phyloP scores from a whole-genome alignment of 1,284 basidiomycete species.

The Melampsora americana region DNA sequence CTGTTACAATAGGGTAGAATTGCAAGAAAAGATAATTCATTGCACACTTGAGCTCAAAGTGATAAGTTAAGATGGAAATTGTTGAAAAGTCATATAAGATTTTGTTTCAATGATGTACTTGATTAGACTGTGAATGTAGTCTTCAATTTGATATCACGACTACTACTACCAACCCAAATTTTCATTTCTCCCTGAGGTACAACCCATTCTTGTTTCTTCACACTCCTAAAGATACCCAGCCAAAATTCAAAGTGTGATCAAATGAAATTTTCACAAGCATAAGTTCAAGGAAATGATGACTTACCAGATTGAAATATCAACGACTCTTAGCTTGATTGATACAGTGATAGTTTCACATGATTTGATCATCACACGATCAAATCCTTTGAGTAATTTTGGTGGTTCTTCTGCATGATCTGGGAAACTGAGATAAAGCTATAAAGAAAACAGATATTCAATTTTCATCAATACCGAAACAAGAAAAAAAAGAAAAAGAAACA shows the following conservation, averaged over 20 bases:
- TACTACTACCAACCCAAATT: slow-evolving; percentile 36
- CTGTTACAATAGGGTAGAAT: too few species aligned
- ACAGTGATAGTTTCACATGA: slow-evolving; percentile 47
- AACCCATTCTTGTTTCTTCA: slow-evolving; percentile 25
- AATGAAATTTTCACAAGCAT: not conserved
- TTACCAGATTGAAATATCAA: not conserved
- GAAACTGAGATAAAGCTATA: slow-evolving; percentile 33
- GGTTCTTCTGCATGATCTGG: slow-evolving; percentile 44
- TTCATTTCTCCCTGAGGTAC: slow-evolving; percentile 29
- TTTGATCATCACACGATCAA: slow-evolving; percentile 47
- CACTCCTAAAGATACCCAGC: slow-evolving; percentile 16
- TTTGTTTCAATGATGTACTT: too few species aligned
- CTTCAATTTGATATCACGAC: slow-evolving; percentile 21
- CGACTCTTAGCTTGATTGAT: slow-evolving; percentile 23
- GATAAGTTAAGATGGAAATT: too few species aligned
- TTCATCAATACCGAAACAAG: not conserved
- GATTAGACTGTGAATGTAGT: not conserved
- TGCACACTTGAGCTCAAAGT: too few species aligned
- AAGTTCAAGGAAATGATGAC: not conserved
- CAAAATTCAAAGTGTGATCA: not conserved
- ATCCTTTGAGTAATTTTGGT: slow-evolving; percentile 48
- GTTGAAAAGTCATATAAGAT: too few species aligned
- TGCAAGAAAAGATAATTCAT: too few species aligned
- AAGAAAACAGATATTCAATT: too few species aligned
- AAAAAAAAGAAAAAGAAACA: not conserved